A percentile compares a stretch with the other conserved stretches of the same genome.
Conservation (phyloP, 352 stramenopile genomes). For the Phytophthora pinifolia region DNA sequence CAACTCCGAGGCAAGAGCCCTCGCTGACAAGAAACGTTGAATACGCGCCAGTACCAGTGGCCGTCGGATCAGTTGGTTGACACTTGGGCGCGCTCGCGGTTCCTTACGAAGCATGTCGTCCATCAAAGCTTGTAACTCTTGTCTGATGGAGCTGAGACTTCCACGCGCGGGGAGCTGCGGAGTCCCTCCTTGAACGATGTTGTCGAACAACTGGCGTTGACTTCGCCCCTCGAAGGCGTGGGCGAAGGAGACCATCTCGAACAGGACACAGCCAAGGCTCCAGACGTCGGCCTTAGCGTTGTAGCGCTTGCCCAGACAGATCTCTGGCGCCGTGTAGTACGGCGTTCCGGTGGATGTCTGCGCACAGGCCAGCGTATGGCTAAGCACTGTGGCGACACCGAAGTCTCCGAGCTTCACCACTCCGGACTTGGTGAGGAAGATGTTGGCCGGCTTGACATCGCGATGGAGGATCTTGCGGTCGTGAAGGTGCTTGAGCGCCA, state of each 20-base stretch:
- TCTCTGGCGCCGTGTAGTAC: slow-evolving; percentile 95
- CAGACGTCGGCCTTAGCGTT: slow-evolving; percentile 95
- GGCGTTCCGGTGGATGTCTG: slow-evolving; percentile 77
- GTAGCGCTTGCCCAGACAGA: slow-evolving; percentile 92
- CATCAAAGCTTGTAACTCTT: slow-evolving; percentile 39
- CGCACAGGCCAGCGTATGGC: slow-evolving; percentile 69
- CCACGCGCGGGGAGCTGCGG: slow-evolving; percentile 18
- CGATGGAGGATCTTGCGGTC: slow-evolving; percentile 87
- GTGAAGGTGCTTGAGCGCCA: slow-evolving; percentile 83
- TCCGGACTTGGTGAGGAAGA: slow-evolving; percentile 71
- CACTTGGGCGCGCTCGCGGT: slow-evolving; percentile 57
- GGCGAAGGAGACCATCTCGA: slow-evolving; percentile 88
- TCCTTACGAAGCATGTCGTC: slow-evolving; percentile 63
- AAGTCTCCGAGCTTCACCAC: slow-evolving; percentile 83
- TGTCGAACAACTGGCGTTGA: slow-evolving; percentile 77
- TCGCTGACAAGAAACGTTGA: slow-evolving; percentile 60
- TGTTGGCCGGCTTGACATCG: slow-evolving; percentile 87
- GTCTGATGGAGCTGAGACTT: slow-evolving; percentile 14
- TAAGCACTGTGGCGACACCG: slow-evolving; percentile 74
- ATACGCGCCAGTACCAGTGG: slow-evolving; percentile 66
- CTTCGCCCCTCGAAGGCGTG: slow-evolving; percentile 90
- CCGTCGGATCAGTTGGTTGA: slow-evolving; percentile 58
- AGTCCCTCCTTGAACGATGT: slow-evolving; percentile 46
- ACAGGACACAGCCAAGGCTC: slow-evolving; percentile 93
- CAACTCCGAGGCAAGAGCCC: slow-evolving; percentile 53